Evolutionary conservation across 805 yeast species (phyloP), one percentile per base, ranked within the genome.

Genomic region (Cyberlindnera maritima): DNA sequence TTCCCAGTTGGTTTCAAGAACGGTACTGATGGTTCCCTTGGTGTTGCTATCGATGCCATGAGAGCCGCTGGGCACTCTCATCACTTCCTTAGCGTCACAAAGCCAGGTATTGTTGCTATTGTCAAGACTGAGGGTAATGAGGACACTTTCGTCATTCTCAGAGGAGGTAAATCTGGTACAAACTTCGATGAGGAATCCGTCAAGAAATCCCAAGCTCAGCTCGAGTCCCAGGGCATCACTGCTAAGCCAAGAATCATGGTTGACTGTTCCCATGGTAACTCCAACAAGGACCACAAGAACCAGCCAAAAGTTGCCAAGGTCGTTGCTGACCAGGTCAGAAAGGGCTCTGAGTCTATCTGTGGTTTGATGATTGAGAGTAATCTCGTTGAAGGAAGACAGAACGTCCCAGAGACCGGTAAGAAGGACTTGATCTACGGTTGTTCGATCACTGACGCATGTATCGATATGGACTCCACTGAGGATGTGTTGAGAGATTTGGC

Each of bases 1-100:
- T 92, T 94, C 89, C 99, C 99, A 36, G 89, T 92, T 49, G 99
- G 99, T 44, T 92, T 92, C 84, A 92, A 92, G 67, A 92, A 92
- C 64, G 98, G 98, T 63, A 92, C 99, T 35, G 98, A 94, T 67
- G 99, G 99, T 63, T 82, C 91, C 38, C 69, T 94, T 43, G 95
- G 89, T 57, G 97, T 92, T 53, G 96, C 97, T 31, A 76, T 92
- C 53, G 99, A 92, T 64, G 99, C 99, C 25, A 79, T 89, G 64
- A 78, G 88, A 62, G 92, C 98, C 40, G 95, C 98, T 36, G 74
- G 91, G 23, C 88, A 87, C 66, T 88, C 95, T 10, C 99, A 92
- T 65, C 97, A 92, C 68, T 94, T 92, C 77, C 71, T 92, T 63
- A 83, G 92, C 17, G 98, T 94, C 49, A 94, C 97, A 12, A 92